Evolutionary conservation across 2,329 filamentous ascomycete genomes (phyloP).

Genomic region (Phialemonium atrogriseum): DNA sequence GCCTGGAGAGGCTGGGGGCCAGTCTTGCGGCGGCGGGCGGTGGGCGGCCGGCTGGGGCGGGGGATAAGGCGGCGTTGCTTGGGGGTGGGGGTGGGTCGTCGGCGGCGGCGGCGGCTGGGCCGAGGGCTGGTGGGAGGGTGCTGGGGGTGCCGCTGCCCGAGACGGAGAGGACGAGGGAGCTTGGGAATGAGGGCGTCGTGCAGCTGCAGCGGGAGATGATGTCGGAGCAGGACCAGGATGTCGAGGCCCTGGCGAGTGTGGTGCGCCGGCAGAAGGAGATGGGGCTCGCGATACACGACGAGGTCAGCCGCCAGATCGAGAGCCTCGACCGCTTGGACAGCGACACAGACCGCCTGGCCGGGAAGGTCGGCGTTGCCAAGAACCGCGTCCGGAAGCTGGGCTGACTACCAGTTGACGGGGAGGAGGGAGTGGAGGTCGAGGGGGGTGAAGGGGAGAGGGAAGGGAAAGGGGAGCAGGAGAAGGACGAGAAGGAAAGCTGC

Average conservation of each 20-base stretch:
- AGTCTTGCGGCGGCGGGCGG: slow-evolving; percentile 34
- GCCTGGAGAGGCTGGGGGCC: slow-evolving; percentile 64
- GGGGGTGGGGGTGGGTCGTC: slow-evolving; percentile 21
- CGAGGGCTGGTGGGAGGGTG: slow-evolving; percentile 48
- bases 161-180: slow-evolving; percentile 66
- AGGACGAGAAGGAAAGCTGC: neutral
- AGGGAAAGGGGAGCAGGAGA: neutral
- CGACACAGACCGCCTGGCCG: slow-evolving; percentile 56
- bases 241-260: slow-evolving; percentile 59
- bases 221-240: slow-evolving; percentile 64
- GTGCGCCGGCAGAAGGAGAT: slow-evolving; percentile 69
- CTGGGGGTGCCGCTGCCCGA: slow-evolving; percentile 66
- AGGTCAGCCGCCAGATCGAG: slow-evolving; percentile 63
- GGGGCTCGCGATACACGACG: slow-evolving; percentile 66
- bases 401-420: slow-evolving; percentile 6
- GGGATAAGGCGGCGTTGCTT: slow-evolving; percentile 41
- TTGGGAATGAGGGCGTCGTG: slow-evolving; percentile 68
- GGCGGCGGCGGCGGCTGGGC: slow-evolving; percentile 18
- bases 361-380: slow-evolving; percentile 68
- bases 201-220: slow-evolving; percentile 69
- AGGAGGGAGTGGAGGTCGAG: slow-evolving; percentile 4
- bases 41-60: slow-evolving; percentile 39
- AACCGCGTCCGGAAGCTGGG: slow-evolving; percentile 58
- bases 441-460: neutral
- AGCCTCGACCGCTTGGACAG: slow-evolving; percentile 60